Base-by-base conservation (phyloP, 2,329 filamentous ascomycete species). In the Colletotrichum sp. region DNA sequence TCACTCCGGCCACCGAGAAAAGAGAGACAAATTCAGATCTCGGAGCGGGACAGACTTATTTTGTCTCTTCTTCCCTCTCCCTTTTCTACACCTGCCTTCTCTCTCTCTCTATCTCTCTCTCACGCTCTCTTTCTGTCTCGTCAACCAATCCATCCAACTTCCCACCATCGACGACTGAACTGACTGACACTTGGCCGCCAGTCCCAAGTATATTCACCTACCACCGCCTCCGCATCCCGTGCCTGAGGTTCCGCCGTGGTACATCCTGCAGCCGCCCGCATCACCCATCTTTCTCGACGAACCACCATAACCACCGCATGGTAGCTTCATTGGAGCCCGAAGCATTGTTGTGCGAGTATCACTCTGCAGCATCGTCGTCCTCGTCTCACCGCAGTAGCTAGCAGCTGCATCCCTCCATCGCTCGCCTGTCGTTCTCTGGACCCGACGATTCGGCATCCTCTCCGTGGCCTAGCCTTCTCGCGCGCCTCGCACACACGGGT, bases 281-380 rank as follows among this genome's bases (percentile, higher is more conserved):
- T 61, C 84, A 82, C 83, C 43, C 84, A 82, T 83, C 83, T 84
- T 66, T 34, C 58, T 71, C 84, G 84, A 85, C 83, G 84, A 82
- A 82, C 83, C 82, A 85, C 84, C 84, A 85, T 80, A 86, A 87
- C 84, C 85, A 84, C 86, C 84, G 85, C 84, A 88, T 39, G 88
- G 85, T 82, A 82, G 88, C 90, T 86, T 85, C 81, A 89, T 88
- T 84, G 82, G 82, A 82, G 81, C 82, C 83, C 82, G 84, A 85
- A 85, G 84, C 83, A 85, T 83, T 84, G 84, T 84, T 86, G 81
- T 85, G 81, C 83, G 81, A 86, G 87, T 89, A 87, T 87, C 85
- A 88, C 87, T 82, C 84, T 87, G 86, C 86, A 87, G 85, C 86
- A 87, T 87, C 86, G 28, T 72, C 86, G 28, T 72, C 69, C 28